Evolutionary conservation across 202 grass and related monocot genomes (phyloP).

Genomic region (Dendrocalamus latiflorus): DNA sequence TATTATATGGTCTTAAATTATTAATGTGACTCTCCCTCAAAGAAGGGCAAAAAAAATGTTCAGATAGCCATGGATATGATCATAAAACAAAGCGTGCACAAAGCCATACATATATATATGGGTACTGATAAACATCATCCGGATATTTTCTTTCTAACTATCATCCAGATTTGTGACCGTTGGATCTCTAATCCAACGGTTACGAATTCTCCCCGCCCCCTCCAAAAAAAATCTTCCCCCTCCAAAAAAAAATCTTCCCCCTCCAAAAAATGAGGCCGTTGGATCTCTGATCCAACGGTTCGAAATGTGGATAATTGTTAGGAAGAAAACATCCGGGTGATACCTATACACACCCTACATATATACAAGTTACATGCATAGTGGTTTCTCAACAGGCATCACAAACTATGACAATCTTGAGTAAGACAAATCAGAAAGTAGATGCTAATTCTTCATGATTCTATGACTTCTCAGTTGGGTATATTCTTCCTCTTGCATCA

Average conservation of each 20-base stretch:
- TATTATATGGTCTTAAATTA: not conserved
- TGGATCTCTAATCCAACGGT: no score
- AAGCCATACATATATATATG: not conserved
- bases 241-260: no score
- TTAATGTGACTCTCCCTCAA: not conserved
- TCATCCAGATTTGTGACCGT: no score
- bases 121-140: no score
- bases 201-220: no score
- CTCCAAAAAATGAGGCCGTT: no score
- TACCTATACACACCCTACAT: no score
- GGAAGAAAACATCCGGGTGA: no score
- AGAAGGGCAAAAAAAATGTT: not conserved
- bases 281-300: no score
- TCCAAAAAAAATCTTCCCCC: no score
- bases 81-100: not conserved
- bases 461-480: not conserved
- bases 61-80: constrained; percentile 1
- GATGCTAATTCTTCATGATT: not conserved
- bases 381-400: not conserved
- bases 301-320: no score
- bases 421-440: not conserved
- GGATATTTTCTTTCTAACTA: no score
- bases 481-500: not conserved
- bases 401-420: not conserved
- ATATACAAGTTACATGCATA: not conserved